Conservation (phyloP, 345 rosid species). For the Laguncularia racemosa region DNA sequence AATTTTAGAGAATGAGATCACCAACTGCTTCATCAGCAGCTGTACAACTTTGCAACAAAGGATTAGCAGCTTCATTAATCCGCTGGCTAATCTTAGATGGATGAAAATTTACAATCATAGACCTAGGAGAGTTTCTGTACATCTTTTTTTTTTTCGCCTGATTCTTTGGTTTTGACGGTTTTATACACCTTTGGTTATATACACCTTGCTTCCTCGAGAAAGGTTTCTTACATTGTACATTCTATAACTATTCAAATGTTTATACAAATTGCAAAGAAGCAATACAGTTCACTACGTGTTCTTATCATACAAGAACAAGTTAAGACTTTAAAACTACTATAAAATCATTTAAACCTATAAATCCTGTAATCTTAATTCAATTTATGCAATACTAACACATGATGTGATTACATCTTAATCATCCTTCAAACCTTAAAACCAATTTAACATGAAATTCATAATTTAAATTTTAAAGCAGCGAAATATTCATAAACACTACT, state of each 20-base stretch:
- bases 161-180: conserved; percentile 4
- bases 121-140: conserved; percentile 1
- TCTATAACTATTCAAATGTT: neutral
- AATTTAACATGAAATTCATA: too few relatives aligned
- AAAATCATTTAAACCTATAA: too few relatives aligned
- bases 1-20: neutral
- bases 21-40: neutral
- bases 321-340: too few relatives aligned
- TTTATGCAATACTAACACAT: too few relatives aligned
- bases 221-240: neutral
- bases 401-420: too few relatives aligned
- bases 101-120: neutral
- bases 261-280: neutral
- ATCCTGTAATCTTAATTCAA: too few relatives aligned
- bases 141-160: neutral
- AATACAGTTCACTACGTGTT: too few relatives aligned
- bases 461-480: too few relatives aligned
- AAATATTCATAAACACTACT: too few relatives aligned
- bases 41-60: neutral
- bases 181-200: neutral
- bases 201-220: neutral
- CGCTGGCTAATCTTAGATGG: neutral
- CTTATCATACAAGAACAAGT: too few relatives aligned
- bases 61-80: neutral
- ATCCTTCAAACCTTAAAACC: too few relatives aligned